Percentiles rank a stretch among this genome's conserved stretches.
These are phyloP conservation scores for Rhododendron ovatum DNA, from an alignment of 148 eudicot genomes.

Conservation along the genomic window DNA sequence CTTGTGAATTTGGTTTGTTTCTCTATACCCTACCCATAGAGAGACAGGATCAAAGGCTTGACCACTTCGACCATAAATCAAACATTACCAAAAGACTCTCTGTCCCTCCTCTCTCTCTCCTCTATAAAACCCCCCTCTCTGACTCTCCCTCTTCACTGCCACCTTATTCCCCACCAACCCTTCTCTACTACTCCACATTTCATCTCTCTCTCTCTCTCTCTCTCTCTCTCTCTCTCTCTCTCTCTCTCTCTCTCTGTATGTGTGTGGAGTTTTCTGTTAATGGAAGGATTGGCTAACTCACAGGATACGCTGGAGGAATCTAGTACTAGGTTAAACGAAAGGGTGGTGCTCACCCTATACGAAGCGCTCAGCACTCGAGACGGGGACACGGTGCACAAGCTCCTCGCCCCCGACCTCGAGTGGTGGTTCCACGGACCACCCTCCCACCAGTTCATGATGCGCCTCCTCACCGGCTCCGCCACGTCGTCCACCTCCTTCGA, in stretches of 20 bases:
- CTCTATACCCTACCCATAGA: no score
- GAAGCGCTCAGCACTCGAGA: constrained; percentile 52
- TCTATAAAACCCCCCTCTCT: not conserved
- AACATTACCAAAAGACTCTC: not conserved
- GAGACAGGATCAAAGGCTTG: not conserved
- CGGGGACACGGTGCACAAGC: constrained; percentile 39
- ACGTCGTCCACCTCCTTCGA: constrained; percentile 13
- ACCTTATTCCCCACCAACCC: not conserved
- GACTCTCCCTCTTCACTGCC: not conserved
- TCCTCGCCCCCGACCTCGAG: constrained; percentile 57
- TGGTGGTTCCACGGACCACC: constrained; percentile 90
- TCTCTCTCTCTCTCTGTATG: not conserved
- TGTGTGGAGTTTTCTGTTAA: no score
- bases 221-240: not conserved
- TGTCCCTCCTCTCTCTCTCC: not conserved
- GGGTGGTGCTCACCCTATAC: constrained; percentile 51
- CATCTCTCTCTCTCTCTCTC: not conserved
- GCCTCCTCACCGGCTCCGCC: constrained; percentile 44
- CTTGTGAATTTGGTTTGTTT: no score
- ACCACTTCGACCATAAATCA: not conserved
- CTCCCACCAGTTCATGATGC: constrained; percentile 64
- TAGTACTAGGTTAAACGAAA: constrained; percentile 10
- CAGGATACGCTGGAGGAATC: constrained; percentile 15
- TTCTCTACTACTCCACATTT: not conserved
- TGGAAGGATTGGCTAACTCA: constrained; percentile 42